A percentile compares a stretch with the other conserved stretches of the same genome.
Conservation (phyloP, 352 stramenopile genomes). For the Thalassiosira livingstoniorum region DNA sequence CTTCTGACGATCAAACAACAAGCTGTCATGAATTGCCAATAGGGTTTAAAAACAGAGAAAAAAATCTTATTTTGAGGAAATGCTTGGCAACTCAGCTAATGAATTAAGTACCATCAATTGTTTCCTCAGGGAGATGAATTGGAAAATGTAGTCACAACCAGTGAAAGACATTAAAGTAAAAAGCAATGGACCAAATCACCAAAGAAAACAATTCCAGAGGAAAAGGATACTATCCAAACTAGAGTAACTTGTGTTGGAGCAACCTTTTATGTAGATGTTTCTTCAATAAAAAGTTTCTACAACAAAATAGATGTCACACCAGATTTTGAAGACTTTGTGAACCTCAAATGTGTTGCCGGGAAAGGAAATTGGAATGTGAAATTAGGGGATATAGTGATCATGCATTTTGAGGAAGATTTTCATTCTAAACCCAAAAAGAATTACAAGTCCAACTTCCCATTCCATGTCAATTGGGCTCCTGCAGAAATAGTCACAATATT, state of each 20-base stretch:
- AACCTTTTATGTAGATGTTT: slow-evolving; percentile 71
- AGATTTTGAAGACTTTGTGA: background rate
- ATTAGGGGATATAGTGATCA: slow-evolving; percentile 69
- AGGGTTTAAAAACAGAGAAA: too few relatives aligned
- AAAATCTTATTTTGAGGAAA: background rate
- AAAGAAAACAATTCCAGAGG: background rate
- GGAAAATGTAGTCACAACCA: background rate
- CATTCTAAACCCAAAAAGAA: background rate
- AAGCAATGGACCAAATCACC: background rate
- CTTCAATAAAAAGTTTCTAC: slow-evolving; percentile 67
- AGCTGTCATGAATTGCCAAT: too few relatives aligned
- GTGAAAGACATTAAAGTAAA: background rate
- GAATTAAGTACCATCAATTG: too few relatives aligned
- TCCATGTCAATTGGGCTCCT: slow-evolving; percentile 60
- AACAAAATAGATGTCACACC: slow-evolving; percentile 58
- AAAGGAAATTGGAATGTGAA: slow-evolving; percentile 54
- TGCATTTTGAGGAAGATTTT: slow-evolving; percentile 53
- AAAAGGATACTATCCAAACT: background rate
- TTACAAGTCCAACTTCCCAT: slow-evolving; percentile 53
- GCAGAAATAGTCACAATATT: slow-evolving; percentile 82
- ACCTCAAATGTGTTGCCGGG: background rate
- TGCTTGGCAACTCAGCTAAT: background rate
- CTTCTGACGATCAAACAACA: too few relatives aligned
- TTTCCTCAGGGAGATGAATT: too few relatives aligned
- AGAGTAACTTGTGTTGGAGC: slow-evolving; percentile 28